Evolutionary conservation across 306 rosid genomes (phyloP).

Genomic region (Delonix regia): DNA sequence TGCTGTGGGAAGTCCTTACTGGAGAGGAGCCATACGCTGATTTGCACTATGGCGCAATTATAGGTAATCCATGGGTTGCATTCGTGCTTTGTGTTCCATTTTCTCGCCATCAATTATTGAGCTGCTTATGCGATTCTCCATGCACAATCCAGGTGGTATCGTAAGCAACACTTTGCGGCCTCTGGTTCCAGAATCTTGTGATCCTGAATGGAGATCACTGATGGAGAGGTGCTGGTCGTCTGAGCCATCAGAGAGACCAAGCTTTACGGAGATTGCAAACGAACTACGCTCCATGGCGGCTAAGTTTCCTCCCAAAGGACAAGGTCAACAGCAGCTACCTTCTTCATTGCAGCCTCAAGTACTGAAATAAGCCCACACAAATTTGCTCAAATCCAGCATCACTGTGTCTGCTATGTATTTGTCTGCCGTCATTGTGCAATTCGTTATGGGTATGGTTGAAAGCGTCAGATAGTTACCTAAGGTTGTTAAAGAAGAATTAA

Average conservation of each 20-base stretch:
- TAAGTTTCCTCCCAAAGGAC: conserved; percentile 74
- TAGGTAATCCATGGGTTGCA: conserved; percentile 52
- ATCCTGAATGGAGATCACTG: conserved; percentile 71
- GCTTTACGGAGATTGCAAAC: conserved; percentile 75
- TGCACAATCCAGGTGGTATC: conserved; percentile 72
- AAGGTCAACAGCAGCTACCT: conserved; percentile 58
- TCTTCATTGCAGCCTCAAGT: conserved; percentile 42
- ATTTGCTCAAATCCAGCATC: not conserved
- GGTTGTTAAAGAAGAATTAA: conserved; percentile 11
- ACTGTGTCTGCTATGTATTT: not conserved
- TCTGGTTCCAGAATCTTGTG: conserved; percentile 69
- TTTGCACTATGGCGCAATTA: conserved; percentile 88
- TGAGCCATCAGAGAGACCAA: conserved; percentile 83
- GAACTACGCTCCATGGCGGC: conserved; percentile 71
- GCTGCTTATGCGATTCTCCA: conserved; percentile 18
- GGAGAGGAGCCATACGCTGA: conserved; percentile 90
- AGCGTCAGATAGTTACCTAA: conserved; percentile 25
- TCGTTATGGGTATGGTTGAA: conserved; percentile 29
- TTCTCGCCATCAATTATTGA: conserved; percentile 20
- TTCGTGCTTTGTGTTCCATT: not conserved
- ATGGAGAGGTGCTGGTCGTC: conserved; percentile 94
- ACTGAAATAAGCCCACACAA: conserved; percentile 51
- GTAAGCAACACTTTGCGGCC: conserved; percentile 94
- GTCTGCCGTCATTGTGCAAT: conserved; percentile 31
- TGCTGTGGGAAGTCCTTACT: conserved; percentile 90